phyloP scores from a whole-genome alignment of 352 stramenopile species.

The Phytophthora europaea region DNA sequence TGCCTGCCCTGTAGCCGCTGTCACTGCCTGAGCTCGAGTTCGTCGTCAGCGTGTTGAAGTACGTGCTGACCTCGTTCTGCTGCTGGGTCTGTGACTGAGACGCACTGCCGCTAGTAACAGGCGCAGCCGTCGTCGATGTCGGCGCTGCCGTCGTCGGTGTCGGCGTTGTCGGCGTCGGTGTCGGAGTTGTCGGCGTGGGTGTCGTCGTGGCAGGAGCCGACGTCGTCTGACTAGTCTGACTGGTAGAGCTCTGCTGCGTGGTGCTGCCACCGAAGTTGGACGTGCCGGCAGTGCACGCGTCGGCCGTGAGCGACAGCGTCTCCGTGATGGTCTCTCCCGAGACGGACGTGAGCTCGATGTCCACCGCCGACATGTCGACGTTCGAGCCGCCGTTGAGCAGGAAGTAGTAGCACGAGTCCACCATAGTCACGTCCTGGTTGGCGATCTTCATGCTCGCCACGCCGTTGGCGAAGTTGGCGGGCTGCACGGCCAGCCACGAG shows the following conservation, averaged over 20 bases:
- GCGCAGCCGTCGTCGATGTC: constrained; percentile 5
- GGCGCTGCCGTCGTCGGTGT: constrained; percentile 3
- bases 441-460: constrained; percentile 48
- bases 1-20: constrained; percentile 28
- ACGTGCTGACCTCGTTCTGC: constrained; percentile 25
- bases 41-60: constrained; percentile 26
- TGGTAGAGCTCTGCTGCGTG: constrained; percentile 18
- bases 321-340: constrained; percentile 63
- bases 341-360: constrained; percentile 65
- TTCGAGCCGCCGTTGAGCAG: constrained; percentile 47
- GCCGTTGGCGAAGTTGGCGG: constrained; percentile 42
- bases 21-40: constrained; percentile 13
- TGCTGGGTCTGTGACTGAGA: constrained; percentile 15
- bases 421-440: constrained; percentile 63
- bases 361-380: constrained; percentile 47
- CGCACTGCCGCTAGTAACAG: constrained; percentile 11
- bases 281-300: constrained; percentile 53
- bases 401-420: constrained; percentile 79
- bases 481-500: constrained; percentile 57
- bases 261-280: constrained; percentile 34
- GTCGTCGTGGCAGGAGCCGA: constrained; percentile 10
- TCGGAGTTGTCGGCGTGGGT: constrained; percentile 1
- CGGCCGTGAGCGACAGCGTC: constrained; percentile 52
- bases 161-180: constrained; percentile 11
- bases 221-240: constrained; percentile 16